Percentiles rank a stretch among this genome's conserved stretches.
Conservation (phyloP, 306 rosid species). For the Corylus americana region DNA sequence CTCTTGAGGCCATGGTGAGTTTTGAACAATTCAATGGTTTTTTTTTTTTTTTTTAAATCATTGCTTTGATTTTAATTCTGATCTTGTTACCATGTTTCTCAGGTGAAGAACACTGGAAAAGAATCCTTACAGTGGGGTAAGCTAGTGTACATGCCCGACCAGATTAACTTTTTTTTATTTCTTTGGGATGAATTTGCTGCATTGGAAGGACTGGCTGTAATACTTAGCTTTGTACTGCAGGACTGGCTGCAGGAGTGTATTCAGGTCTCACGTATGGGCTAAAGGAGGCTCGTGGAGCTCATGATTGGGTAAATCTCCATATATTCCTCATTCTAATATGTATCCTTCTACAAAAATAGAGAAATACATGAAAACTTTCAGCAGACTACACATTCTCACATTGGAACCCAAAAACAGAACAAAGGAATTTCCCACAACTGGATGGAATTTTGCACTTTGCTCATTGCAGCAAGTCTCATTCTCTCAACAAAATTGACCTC, state of each 20-base stretch:
- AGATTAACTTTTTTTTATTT: not conserved
- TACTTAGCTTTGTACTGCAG: conserved; percentile 36
- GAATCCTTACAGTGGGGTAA: conserved; percentile 91
- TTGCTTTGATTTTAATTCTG: conserved; percentile 2
- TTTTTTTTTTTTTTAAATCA: not conserved
- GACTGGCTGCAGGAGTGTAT: conserved; percentile 82
- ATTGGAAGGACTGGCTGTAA: not conserved
- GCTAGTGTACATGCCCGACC: not conserved
- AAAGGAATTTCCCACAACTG: not conserved
- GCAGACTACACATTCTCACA: too few relatives aligned
- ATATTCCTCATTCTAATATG: not conserved
- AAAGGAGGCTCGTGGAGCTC: conserved; percentile 81
- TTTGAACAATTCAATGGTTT: not conserved
- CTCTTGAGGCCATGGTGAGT: conserved; percentile 88
- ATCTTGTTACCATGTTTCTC: conserved; percentile 10
- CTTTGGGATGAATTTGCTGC: not conserved
- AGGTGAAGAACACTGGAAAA: conserved; percentile 82
- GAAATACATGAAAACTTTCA: too few relatives aligned
- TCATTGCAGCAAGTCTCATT: too few relatives aligned
- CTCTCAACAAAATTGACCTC: too few relatives aligned
- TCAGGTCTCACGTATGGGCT: conserved; percentile 88
- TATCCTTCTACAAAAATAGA: not conserved
- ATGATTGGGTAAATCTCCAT: conserved; percentile 71
- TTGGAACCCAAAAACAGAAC: too few relatives aligned
- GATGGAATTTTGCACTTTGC: too few relatives aligned